Evolutionary conservation across 495 filamentous ascomycete genomes (phyloP).

Genomic region (Penicillium silybi): DNA sequence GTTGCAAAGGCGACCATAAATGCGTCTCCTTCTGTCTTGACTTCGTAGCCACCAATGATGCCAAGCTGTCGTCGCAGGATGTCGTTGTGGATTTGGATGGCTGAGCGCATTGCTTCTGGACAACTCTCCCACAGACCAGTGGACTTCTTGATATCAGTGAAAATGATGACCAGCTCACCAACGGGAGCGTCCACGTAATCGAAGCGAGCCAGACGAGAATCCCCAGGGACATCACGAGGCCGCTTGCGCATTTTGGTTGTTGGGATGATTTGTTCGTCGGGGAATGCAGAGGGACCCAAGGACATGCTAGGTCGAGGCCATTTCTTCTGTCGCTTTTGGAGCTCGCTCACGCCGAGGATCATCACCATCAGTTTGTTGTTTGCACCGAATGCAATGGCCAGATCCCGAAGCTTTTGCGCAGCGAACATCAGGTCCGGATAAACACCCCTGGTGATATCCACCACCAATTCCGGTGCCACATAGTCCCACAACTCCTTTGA

Average conservation of each 20-base stretch:
- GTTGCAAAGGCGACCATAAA: slow-evolving; percentile 99
- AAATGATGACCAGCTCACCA: slow-evolving; percentile 88
- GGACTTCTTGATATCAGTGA: slow-evolving; percentile 99
- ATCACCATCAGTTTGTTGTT: slow-evolving; percentile 97
- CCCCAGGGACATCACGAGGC: slow-evolving; percentile 62
- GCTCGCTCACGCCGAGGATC: slow-evolving; percentile 87
- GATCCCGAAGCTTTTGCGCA: slow-evolving; percentile 90
- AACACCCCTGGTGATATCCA: slow-evolving; percentile 85
- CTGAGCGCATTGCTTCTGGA: slow-evolving; percentile 88
- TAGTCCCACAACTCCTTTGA: slow-evolving; percentile 95
- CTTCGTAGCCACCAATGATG: slow-evolving; percentile 93
- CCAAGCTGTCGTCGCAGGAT: slow-evolving; percentile 90
- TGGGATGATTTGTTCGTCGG: slow-evolving; percentile 65
- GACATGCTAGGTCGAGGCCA: slow-evolving; percentile 72
- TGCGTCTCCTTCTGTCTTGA: slow-evolving; percentile 99
- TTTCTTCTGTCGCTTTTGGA: slow-evolving; percentile 76
- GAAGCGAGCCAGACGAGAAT: slow-evolving; percentile 79
- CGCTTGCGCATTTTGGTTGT: slow-evolving; percentile 60
- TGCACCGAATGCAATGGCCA: slow-evolving; percentile 92
- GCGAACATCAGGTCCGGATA: slow-evolving; percentile 89
- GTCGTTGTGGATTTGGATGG: slow-evolving; percentile 94
- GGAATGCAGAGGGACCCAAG: slow-evolving; percentile 66
- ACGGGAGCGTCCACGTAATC: slow-evolving; percentile 88
- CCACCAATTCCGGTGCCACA: slow-evolving; percentile 77
- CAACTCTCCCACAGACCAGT: slow-evolving; percentile 96